Percentiles rank a stretch among this genome's conserved stretches.
phyloP scores from a whole-genome alignment of 306 rosid species.

The Rosa persica region DNA sequence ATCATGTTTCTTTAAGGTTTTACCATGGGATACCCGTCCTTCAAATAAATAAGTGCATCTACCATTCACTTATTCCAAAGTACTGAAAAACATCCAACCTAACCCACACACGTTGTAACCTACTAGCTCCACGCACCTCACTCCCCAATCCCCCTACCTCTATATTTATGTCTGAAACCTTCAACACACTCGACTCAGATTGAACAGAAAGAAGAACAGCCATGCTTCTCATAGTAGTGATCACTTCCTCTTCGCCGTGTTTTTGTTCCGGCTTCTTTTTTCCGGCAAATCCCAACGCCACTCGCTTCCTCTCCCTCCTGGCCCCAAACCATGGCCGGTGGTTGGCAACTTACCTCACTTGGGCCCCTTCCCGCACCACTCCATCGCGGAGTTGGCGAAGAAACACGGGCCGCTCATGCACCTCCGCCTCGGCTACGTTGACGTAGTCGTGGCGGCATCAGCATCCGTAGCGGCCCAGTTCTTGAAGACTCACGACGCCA shows the following conservation, averaged over 20 bases:
- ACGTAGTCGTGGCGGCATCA: constrained; percentile 71
- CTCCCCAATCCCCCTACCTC: background rate
- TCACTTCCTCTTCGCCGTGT: constrained; percentile 21
- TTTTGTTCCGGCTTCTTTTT: constrained; percentile 28
- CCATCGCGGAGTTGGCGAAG: constrained; percentile 56
- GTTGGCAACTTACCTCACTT: constrained; percentile 78
- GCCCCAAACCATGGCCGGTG: constrained; percentile 83
- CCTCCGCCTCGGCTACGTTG: constrained; percentile 63
- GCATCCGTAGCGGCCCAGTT: constrained; percentile 71
- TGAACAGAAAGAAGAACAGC: background rate
- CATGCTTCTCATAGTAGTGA: constrained; percentile 16
- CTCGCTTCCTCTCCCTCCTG: constrained; percentile 56
- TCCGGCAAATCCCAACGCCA: background rate
- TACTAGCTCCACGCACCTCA: background rate
- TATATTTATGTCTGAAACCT: background rate
- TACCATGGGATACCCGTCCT: background rate
- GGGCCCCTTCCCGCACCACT: constrained; percentile 71
- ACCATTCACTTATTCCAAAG: background rate
- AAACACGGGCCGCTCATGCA: constrained; percentile 69
- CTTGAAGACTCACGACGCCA: constrained; percentile 62
- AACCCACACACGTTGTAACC: background rate
- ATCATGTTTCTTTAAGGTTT: background rate
- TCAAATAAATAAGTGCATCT: background rate
- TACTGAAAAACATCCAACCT: background rate
- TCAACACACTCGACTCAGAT: background rate